Conservation (phyloP, 1,139 yeast species). For the Hemisphaericaspora subhashii region DNA sequence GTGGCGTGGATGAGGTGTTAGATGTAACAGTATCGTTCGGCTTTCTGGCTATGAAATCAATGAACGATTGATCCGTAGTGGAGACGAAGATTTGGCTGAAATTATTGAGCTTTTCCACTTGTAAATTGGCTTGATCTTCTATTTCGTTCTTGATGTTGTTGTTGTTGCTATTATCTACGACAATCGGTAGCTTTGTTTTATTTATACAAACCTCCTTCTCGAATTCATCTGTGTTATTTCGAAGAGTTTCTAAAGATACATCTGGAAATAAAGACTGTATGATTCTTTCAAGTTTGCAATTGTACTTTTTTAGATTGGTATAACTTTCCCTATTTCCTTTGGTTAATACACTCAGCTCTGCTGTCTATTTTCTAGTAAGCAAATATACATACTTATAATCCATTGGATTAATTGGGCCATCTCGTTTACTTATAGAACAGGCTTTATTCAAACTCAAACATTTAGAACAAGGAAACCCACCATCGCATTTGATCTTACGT, state of each 20-base stretch:
- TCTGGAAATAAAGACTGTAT: constrained; percentile 16
- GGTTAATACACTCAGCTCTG: constrained; percentile 4
- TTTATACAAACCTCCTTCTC: constrained; percentile 14
- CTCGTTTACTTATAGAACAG: constrained; percentile 11
- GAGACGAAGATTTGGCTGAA: constrained; percentile 15
- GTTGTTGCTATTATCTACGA: constrained; percentile 1
- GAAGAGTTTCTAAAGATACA: constrained; percentile 12
- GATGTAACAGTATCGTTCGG: constrained; percentile 6
- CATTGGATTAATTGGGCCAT: constrained; percentile 10
- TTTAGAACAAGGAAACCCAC: constrained; percentile 18
- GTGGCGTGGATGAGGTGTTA: neutral
- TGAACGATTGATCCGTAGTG: constrained; percentile 21
- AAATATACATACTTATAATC: constrained; percentile 10
- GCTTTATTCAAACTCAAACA: constrained; percentile 12
- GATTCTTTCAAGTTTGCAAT: constrained; percentile 18
- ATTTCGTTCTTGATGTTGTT: neutral
- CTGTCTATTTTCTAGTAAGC: too few species aligned
- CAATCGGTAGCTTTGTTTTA: constrained; percentile 8
- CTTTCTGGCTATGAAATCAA: constrained; percentile 17
- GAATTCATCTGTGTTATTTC: constrained; percentile 16
- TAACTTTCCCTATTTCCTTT: constrained; percentile 7
- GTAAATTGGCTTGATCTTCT: neutral
- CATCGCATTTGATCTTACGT: constrained; percentile 17
- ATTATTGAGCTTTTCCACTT: constrained; percentile 9
- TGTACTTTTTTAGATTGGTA: constrained; percentile 11